A percentile compares a stretch with the other conserved stretches of the same genome.
Conservation (phyloP, 257 asterid genomes). For the Solanum habrochaites region DNA sequence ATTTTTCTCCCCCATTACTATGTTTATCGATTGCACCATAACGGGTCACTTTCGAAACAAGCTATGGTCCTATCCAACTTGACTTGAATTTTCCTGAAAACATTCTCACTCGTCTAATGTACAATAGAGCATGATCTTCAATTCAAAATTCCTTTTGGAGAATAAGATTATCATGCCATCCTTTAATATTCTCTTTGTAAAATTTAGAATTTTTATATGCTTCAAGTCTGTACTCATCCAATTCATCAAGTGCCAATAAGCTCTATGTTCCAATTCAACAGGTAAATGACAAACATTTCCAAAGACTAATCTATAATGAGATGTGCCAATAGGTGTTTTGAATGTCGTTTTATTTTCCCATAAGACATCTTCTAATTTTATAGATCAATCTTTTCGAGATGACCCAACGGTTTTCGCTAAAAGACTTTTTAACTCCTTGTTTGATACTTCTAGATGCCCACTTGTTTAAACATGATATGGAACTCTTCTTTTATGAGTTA, state of each 20-base stretch:
- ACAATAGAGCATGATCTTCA: neutral
- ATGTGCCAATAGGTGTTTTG: neutral
- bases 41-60: too few species aligned
- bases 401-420: neutral
- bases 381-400: neutral
- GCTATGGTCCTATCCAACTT: neutral
- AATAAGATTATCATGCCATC: neutral
- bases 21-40: neutral
- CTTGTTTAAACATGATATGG: neutral
- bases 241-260: neutral
- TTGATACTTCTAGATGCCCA: too few species aligned
- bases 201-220: neutral
- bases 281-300: neutral
- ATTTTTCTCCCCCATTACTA: too few species aligned
- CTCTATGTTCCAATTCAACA: neutral
- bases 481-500: neutral
- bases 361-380: neutral
- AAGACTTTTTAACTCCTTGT: too few species aligned
- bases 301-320: too few species aligned
- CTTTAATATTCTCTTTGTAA: too few species aligned
- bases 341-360: neutral
- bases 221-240: neutral
- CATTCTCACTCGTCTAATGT: too few species aligned
- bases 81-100: too few species aligned
- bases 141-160: too few species aligned